phyloP scores from a whole-genome alignment of 176 grass and related monocot genomes.

The Typha latifolia region DNA sequence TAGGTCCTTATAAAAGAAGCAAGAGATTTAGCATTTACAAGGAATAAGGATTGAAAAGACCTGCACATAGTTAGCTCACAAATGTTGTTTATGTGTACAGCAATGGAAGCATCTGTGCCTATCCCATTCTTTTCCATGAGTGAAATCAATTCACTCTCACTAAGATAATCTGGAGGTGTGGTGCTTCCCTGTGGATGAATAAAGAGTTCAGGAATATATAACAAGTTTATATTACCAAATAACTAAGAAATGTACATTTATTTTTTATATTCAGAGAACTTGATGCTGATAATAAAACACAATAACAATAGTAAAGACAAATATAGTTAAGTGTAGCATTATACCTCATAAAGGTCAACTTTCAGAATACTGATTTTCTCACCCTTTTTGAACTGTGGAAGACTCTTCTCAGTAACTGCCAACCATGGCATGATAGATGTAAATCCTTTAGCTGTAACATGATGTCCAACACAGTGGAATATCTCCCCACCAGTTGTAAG shows the following conservation, averaged over 20 bases:
- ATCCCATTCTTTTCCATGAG: constrained; percentile 98
- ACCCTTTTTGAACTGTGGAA: constrained; percentile 61
- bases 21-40: neutral
- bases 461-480: constrained; percentile 65
- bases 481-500: constrained; percentile 70
- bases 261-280: too few relatives aligned
- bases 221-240: constrained; percentile 1
- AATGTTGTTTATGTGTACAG: constrained; percentile 94
- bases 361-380: constrained; percentile 61
- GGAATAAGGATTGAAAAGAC: constrained; percentile 34
- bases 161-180: constrained; percentile 84
- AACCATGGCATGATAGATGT: constrained; percentile 98
- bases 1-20: neutral
- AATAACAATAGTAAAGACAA: too few relatives aligned
- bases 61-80: constrained; percentile 94
- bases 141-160: constrained; percentile 91
- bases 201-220: neutral
- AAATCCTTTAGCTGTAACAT: constrained; percentile 80
- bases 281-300: too few relatives aligned
- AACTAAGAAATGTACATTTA: neutral
- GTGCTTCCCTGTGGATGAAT: constrained; percentile 57
- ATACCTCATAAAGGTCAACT: constrained; percentile 84
- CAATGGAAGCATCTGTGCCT: constrained; percentile 94
- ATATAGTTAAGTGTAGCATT: neutral
- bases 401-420: constrained; percentile 63